A percentile compares a stretch with the other conserved stretches of the same genome.
These are phyloP conservation scores for Nigrospora sphaerica DNA, from an alignment of 2,329 filamentous ascomycete species.

Conservation along the genomic window DNA sequence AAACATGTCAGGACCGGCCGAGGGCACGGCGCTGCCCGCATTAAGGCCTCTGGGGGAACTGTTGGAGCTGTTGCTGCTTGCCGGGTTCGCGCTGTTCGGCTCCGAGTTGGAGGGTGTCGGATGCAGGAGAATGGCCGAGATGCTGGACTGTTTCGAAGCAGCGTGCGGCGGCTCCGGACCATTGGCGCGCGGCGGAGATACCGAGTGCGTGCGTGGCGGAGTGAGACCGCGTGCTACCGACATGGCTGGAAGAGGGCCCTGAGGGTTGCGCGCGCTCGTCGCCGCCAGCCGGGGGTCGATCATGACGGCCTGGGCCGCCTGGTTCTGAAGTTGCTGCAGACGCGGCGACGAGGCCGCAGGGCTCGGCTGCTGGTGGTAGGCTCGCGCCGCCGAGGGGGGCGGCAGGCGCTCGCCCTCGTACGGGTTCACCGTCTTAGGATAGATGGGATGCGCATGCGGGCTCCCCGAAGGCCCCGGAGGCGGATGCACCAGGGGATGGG, in stretches of 20 bases:
- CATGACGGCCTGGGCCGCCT: constrained; percentile 32
- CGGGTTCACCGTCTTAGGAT: constrained; percentile 11
- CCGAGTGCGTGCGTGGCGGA: constrained; percentile 40
- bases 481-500: constrained; percentile 8
- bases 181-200: constrained; percentile 38
- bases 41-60: constrained; percentile 40
- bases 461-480: background rate
- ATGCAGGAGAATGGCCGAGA: constrained; percentile 43
- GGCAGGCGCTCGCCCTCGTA: constrained; percentile 17
- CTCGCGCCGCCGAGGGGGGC: constrained; percentile 3
- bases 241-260: constrained; percentile 37
- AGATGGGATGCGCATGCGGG: constrained; percentile 4
- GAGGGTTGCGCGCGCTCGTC: constrained; percentile 27
- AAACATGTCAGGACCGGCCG: constrained; percentile 16
- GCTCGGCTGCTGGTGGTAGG: constrained; percentile 3
- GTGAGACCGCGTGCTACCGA: constrained; percentile 22
- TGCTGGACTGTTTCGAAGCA: constrained; percentile 32
- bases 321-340: constrained; percentile 35
- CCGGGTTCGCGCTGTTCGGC: constrained; percentile 35
- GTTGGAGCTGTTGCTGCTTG: constrained; percentile 30
- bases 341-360: constrained; percentile 26
- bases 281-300: constrained; percentile 28
- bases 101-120: constrained; percentile 39
- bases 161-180: constrained; percentile 22
- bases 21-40: constrained; percentile 14